A percentile compares a stretch with the other conserved stretches of the same genome.
Evolutionary conservation across 2,329 filamentous ascomycete genomes (phyloP).

Genomic region (Pseudopyrenochaeta lycopersici): DNA sequence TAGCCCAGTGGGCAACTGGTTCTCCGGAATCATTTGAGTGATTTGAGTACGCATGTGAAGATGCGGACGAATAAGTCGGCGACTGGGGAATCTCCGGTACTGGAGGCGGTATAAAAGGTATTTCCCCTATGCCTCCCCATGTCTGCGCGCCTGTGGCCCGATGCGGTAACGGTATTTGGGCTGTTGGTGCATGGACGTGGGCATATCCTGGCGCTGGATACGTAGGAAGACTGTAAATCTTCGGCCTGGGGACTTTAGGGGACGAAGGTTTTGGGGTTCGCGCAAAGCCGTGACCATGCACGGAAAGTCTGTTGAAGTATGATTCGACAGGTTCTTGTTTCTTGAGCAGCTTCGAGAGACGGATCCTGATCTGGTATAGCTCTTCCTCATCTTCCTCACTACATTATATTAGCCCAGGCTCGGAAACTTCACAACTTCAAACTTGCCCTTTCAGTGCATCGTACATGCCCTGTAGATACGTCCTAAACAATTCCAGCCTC

Average conservation of each 20-base stretch:
- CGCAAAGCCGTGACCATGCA: conserved; percentile 32
- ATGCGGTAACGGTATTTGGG: conserved; percentile 16
- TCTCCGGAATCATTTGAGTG: conserved; percentile 44
- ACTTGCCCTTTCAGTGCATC: conserved; percentile 58
- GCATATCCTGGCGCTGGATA: conserved; percentile 31
- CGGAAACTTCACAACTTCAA: neutral
- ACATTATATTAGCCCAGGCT: conserved; percentile 18
- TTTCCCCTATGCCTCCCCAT: conserved; percentile 37
- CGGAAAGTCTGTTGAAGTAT: conserved; percentile 41
- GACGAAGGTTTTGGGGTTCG: conserved; percentile 40
- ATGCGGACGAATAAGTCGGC: conserved; percentile 54
- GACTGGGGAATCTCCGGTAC: conserved; percentile 52
- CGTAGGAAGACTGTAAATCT: conserved; percentile 35
- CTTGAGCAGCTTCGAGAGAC: conserved; percentile 43
- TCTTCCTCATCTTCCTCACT: conserved; percentile 43
- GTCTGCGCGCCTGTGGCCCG: conserved; percentile 25
- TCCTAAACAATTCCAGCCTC: conserved; percentile 61
- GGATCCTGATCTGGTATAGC: conserved; percentile 34
- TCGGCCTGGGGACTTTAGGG: conserved; percentile 37
- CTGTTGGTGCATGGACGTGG: conserved; percentile 17
- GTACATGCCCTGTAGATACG: conserved; percentile 57
- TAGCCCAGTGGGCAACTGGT: conserved; percentile 53
- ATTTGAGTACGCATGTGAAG: conserved; percentile 51
- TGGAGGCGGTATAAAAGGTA: conserved; percentile 45
- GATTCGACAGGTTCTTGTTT: conserved; percentile 47